Evolutionary conservation across 2,329 filamentous ascomycete species (phyloP), one percentile per base, ranked within the genome.

Genomic region (Trichophyton schoenleinii): DNA sequence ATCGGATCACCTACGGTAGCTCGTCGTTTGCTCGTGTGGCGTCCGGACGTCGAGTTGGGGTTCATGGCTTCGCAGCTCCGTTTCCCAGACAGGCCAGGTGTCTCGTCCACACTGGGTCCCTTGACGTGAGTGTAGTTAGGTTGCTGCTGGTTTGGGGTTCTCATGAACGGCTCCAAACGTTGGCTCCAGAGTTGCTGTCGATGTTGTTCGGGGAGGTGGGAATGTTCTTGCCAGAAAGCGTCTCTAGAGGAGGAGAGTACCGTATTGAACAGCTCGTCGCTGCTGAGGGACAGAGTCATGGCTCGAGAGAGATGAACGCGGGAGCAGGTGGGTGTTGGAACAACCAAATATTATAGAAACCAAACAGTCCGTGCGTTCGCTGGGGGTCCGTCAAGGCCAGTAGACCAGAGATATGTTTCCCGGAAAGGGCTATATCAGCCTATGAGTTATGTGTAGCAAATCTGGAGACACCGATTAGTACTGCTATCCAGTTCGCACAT

Each of bases 1-100:
- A 68, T 71, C 71, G 70, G 70, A 70, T n/a, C 67, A 75, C 74
- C 69, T 77, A 77, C 74, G 73, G 71, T 75, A 70, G 73, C 74
- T 73, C 73, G 73, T 70, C 74, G 73, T 70, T 77, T 77, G 60
- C 72, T 70, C 68, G 68, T 69, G 59, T 69, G 73, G 64, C 70
- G 68, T 70, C 70, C 70, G 70, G 71, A 71, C 68, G 71, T 60
- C 73, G 64, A 59, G 70, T 74, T 59, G 73, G 73, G 62, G 70
- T 70, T 64, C 55, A 44, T 42, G 55, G 74, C 72, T 70, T 74
- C 73, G 71, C 75, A 71, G 68, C 68, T 65, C 65, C 72, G 71
- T 73, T 77, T 75, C 68, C 74, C 72, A 67, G 71, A 70, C 66
- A 70, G 71, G 62, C 71, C 70, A 60, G 68, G 62, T 52, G 64